These are phyloP conservation scores for Stachybotrys chartarum DNA, from an alignment of 2,329 filamentous ascomycete species.

Conservation along the genomic window DNA sequence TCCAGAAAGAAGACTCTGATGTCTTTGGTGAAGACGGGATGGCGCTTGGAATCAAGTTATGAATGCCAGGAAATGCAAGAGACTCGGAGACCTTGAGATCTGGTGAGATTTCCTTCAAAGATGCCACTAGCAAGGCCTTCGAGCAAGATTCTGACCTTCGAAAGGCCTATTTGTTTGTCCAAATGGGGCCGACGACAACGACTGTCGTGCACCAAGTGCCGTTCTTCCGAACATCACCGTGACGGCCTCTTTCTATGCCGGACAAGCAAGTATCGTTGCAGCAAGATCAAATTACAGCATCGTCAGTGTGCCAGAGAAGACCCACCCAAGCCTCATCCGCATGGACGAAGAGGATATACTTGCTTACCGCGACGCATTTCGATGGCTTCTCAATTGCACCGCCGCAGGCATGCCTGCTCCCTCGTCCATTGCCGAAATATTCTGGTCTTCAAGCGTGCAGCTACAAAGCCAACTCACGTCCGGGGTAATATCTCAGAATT, in stretches of 20 bases:
- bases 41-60: neutral
- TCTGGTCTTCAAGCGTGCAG: slow-evolving; percentile 6
- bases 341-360: neutral
- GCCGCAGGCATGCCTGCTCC: slow-evolving; percentile 9
- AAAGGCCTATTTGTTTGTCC: slow-evolving; percentile 3
- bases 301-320: neutral
- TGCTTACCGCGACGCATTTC: slow-evolving; percentile 4
- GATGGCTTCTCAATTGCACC: slow-evolving; percentile 11
- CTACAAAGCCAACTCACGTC: slow-evolving; percentile 1
- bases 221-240: slow-evolving; percentile 6
- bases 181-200: neutral
- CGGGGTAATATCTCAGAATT: slow-evolving; percentile 10
- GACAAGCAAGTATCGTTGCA: slow-evolving; percentile 2
- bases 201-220: neutral
- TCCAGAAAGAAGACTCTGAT: slow-evolving; percentile 1
- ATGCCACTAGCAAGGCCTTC: neutral
- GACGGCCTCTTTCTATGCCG: slow-evolving; percentile 3
- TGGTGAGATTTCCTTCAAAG: neutral
- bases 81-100: neutral
- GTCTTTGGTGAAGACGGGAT: slow-evolving; percentile 1
- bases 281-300: slow-evolving; percentile 8
- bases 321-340: neutral
- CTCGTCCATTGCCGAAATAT: slow-evolving; percentile 9
- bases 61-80: neutral
- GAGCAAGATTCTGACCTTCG: neutral